Conservation (phyloP, 1,284 basidiomycete species). For the Marasmius fiardii region DNA sequence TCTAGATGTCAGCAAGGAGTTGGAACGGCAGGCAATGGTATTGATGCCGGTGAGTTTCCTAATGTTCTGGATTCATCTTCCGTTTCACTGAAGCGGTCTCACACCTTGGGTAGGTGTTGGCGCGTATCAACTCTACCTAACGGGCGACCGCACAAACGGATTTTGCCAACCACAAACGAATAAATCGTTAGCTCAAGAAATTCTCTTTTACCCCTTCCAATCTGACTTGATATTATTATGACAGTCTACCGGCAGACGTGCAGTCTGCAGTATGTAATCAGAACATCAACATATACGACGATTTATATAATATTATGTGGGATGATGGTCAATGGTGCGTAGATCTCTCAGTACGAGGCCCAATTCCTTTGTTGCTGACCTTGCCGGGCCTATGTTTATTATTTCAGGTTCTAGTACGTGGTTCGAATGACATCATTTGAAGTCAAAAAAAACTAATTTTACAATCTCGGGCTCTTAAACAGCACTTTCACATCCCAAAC, state of each 20-base stretch:
- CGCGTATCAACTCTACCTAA: constrained; percentile 10
- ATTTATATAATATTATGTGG: constrained; percentile 21
- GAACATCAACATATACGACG: constrained; percentile 19
- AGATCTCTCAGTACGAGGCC: no score
- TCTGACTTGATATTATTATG: background rate
- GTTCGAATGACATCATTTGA: background rate
- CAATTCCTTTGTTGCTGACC: background rate
- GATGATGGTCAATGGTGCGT: constrained; percentile 17
- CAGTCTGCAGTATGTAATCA: constrained; percentile 21
- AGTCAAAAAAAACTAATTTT: no score
- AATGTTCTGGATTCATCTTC: no score
- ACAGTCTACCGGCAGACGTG: constrained; percentile 13
- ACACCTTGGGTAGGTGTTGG: constrained; percentile 7
- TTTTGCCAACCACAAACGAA: constrained; percentile 21
- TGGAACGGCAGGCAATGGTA: constrained; percentile 11
- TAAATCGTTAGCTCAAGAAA: constrained; percentile 15
- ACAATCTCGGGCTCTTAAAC: background rate
- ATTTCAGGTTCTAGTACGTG: constrained; percentile 17
- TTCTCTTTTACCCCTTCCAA: no score
- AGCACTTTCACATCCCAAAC: constrained; percentile 22
- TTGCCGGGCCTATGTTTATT: no score
- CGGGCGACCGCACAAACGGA: background rate
- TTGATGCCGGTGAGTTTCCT: constrained; percentile 11
- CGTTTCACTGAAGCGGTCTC: background rate
- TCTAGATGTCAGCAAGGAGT: constrained; percentile 19